Evolutionary conservation across 2,329 filamentous ascomycete genomes (phyloP).

Genomic region (Ophiostoma sp.): DNA sequence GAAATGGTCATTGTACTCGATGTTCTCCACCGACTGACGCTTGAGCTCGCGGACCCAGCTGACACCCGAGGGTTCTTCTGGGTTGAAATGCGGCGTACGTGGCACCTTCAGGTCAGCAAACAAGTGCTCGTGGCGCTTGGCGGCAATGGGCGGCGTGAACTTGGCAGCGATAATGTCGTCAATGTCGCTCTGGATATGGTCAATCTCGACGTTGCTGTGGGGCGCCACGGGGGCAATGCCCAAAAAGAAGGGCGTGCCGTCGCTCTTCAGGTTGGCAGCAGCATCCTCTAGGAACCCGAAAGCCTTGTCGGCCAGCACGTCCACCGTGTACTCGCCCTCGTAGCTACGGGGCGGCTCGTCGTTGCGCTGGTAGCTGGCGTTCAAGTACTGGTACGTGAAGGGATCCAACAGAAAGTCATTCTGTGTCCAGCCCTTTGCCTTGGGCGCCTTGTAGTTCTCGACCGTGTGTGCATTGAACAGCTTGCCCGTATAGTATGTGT

Average conservation of each 20-base stretch:
- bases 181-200: conserved; percentile 20
- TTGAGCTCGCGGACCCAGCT: conserved; percentile 49
- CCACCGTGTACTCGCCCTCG: conserved; percentile 55
- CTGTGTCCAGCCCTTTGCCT: conserved; percentile 59
- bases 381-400: conserved; percentile 64
- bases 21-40: conserved; percentile 42
- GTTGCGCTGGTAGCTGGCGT: conserved; percentile 60
- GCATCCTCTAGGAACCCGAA: conserved; percentile 63
- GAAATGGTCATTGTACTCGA: conserved; percentile 52
- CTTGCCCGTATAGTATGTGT: conserved; percentile 73
- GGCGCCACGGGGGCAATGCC: conserved; percentile 66
- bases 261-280: conserved; percentile 45
- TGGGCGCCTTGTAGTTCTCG: conserved; percentile 61
- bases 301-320: conserved; percentile 60
- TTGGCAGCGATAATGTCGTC: conserved; percentile 27
- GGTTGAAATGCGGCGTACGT: conserved; percentile 66
- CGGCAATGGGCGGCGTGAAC: conserved; percentile 55
- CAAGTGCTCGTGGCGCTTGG: conserved; percentile 61
- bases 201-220: conserved; percentile 55
- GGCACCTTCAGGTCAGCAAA: conserved; percentile 63
- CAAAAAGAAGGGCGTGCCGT: conserved; percentile 65
- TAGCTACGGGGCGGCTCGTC: conserved; percentile 55
- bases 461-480: conserved; percentile 65
- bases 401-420: conserved; percentile 60
- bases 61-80: conserved; percentile 50